Conservation (phyloP, 768 basidiomycete species). For the Cystofilobasidium macerans region DNA sequence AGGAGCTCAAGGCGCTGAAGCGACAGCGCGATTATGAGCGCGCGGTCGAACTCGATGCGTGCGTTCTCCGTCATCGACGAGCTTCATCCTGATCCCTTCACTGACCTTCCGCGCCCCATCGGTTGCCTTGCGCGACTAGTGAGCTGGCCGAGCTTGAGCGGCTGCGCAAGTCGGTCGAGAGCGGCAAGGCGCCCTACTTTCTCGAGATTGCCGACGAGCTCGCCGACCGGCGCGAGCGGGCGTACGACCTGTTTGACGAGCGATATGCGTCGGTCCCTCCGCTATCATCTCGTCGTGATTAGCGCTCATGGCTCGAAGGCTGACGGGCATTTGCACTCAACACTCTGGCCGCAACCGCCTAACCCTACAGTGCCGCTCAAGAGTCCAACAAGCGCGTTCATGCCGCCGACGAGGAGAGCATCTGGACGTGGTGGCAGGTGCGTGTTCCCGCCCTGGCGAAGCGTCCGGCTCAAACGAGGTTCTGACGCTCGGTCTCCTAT, state of each 20-base stretch:
- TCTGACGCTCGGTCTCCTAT: not conserved
- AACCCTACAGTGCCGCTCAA: not conserved
- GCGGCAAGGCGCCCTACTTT: not conserved
- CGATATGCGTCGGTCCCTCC: not conserved
- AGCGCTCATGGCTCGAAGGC: no score
- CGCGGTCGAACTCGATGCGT: not conserved
- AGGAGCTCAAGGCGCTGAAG: not conserved
- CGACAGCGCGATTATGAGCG: not conserved
- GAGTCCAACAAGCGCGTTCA: not conserved
- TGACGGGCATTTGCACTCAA: no score
- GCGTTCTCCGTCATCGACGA: not conserved
- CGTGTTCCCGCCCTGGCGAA: not conserved
- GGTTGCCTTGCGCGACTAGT: not conserved
- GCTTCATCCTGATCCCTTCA: not conserved
- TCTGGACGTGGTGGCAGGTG: constrained; percentile 8
- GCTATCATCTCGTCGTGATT: not conserved
- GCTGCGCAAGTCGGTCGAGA: not conserved
- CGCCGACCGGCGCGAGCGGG: not conserved
- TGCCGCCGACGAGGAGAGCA: not conserved
- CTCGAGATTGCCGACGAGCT: not conserved
- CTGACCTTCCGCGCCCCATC: not conserved
- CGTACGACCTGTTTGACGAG: not conserved
- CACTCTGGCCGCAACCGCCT: no score
- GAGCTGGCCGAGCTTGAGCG: not conserved
- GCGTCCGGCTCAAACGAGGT: not conserved